phyloP scores from a whole-genome alignment of 768 basidiomycete genomes.

The Tulasnella sp. region DNA sequence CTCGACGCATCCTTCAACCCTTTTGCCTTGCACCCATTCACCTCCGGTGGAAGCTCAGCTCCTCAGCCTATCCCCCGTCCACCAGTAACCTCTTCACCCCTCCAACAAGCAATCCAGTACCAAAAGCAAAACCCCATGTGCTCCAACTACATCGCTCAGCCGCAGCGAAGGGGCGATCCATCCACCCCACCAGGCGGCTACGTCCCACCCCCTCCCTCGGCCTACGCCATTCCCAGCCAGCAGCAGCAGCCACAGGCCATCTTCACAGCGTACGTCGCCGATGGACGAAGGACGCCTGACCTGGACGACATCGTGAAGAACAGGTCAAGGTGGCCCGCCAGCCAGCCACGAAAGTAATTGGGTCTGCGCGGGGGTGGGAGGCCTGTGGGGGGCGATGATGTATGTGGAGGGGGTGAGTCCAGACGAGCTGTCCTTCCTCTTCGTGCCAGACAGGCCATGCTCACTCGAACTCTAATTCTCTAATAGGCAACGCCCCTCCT shows the following conservation, averaged over 20 bases:
- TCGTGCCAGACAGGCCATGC: not conserved
- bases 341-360: not conserved
- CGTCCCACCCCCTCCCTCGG: conserved; percentile 12
- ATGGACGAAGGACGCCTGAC: conserved; percentile 31
- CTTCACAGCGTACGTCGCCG: conserved; percentile 28
- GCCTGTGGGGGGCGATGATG: not conserved
- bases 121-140: conserved; percentile 20
- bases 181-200: conserved; percentile 29
- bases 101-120: conserved; percentile 30
- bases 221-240: not conserved
- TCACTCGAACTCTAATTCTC: conserved; percentile 2
- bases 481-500: not conserved
- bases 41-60: conserved; percentile 5
- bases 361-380: not conserved
- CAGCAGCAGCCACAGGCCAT: conserved; percentile 18
- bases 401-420: not conserved
- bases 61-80: conserved; percentile 9
- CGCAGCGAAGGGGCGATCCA: conserved; percentile 14
- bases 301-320: conserved; percentile 25
- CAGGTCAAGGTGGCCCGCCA: conserved; percentile 7
- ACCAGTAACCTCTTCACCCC: conserved; percentile 23
- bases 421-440: not conserved
- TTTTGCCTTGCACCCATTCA: conserved; percentile 32
- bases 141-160: not conserved
- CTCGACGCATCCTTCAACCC: conserved; percentile 31